These are phyloP conservation scores for Cercophora newfieldiana DNA, from an alignment of 495 filamentous ascomycete species.

Conservation along the genomic window DNA sequence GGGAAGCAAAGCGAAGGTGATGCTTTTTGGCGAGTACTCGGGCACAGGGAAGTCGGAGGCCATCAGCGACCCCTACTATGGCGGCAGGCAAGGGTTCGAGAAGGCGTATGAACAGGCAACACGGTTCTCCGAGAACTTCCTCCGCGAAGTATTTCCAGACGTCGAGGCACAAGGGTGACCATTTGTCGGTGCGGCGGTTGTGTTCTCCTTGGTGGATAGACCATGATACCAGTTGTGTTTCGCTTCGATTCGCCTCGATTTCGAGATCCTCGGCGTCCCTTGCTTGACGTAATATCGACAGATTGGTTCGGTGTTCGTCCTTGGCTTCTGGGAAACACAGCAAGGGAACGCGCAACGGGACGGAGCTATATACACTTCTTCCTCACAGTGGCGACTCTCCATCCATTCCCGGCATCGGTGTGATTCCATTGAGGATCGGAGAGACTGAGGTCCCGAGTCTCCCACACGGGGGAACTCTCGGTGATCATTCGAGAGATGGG, in stretches of 20 bases:
- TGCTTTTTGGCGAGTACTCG: conserved; percentile 84
- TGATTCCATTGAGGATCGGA: not conserved
- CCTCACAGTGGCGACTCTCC: not conserved
- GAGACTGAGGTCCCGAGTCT: not conserved
- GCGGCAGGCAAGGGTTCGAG: conserved; percentile 77
- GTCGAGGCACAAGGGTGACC: conserved; percentile 16
- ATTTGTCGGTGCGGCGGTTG: not conserved
- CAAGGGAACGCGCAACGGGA: not conserved
- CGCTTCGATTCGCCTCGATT: not conserved
- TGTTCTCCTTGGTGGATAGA: conserved; percentile 3
- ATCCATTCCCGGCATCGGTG: not conserved
- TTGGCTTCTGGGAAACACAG: not conserved
- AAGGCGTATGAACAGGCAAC: conserved; percentile 80
- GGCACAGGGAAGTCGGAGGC: conserved; percentile 64
- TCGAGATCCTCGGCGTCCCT: not conserved
- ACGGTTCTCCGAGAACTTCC: conserved; percentile 76
- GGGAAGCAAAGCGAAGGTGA: conserved; percentile 58
- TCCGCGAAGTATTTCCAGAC: conserved; percentile 53
- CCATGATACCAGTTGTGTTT: not conserved
- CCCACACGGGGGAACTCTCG: not conserved
- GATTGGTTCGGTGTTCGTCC: not conserved
- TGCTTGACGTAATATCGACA: not conserved
- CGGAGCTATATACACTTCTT: not conserved
- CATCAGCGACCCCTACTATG: conserved; percentile 93
- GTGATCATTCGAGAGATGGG: not conserved